phyloP scores from a whole-genome alignment of 257 asterid genomes.

The Solanum boliviense region DNA sequence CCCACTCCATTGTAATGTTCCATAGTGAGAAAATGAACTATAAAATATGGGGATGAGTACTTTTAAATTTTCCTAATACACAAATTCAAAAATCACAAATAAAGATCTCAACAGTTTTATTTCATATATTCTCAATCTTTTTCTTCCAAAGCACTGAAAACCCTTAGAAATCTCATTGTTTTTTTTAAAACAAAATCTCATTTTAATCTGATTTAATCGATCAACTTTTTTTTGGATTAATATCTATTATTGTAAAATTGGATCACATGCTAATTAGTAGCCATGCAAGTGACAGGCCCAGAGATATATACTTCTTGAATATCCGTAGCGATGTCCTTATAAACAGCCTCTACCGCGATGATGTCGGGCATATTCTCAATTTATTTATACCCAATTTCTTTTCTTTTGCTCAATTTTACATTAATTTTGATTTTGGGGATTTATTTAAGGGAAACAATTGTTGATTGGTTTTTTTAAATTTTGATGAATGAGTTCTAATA shows the following conservation, averaged over 20 bases:
- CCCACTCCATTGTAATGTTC: neutral
- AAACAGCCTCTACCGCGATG: neutral
- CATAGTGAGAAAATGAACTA: neutral
- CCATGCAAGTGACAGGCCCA: neutral
- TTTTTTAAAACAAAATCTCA: neutral
- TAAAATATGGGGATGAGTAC: neutral
- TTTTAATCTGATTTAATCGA: too few relatives aligned
- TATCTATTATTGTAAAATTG: neutral
- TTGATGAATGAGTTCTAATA: neutral
- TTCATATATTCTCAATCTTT: neutral
- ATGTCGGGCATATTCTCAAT: neutral
- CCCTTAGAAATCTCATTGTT: neutral
- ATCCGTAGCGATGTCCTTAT: neutral
- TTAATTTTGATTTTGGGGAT: neutral
- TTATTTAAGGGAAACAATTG: neutral
- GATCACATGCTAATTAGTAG: neutral
- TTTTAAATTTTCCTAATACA: neutral
- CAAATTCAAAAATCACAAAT: neutral
- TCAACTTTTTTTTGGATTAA: neutral
- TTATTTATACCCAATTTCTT: neutral
- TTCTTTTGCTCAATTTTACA: neutral
- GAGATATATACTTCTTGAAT: neutral
- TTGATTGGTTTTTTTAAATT: neutral
- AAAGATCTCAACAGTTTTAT: neutral
- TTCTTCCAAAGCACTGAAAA: neutral